phyloP scores from a whole-genome alignment of 305 asterid genomes.

The Ajuga reptans region DNA sequence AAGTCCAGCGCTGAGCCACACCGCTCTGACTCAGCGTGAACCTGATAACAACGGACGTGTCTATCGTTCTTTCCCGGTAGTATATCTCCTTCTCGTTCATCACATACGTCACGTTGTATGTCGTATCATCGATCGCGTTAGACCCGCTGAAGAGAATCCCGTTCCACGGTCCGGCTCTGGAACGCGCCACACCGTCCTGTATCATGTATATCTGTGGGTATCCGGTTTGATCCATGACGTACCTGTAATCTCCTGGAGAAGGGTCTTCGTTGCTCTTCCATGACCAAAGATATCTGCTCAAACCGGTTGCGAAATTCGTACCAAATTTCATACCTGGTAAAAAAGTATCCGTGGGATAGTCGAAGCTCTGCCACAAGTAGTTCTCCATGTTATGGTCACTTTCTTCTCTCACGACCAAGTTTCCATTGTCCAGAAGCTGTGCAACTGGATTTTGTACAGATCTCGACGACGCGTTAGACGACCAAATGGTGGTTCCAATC shows the following conservation, averaged over 20 bases:
- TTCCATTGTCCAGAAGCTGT: neutral
- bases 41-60: neutral
- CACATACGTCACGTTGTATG: neutral
- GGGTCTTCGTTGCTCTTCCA: neutral
- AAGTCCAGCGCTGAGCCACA: neutral
- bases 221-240: constrained; percentile 10
- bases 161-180: constrained; percentile 22
- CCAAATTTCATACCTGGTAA: constrained; percentile 19
- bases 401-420: neutral
- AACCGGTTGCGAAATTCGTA: neutral
- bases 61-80: neutral
- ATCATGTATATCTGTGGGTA: neutral
- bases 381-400: neutral
- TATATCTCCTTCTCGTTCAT: neutral
- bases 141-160: constrained; percentile 21
- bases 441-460: neutral
- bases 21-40: neutral
- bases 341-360: neutral
- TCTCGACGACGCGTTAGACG: neutral
- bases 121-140: neutral
- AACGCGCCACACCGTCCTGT: neutral
- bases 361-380: constrained; percentile 10
- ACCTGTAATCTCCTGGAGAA: neutral
- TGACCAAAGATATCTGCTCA: neutral
- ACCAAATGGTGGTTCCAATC: neutral